Evolutionary conservation across 2,329 filamentous ascomycete genomes (phyloP).

Genomic region (Colletotrichum sp.): DNA sequence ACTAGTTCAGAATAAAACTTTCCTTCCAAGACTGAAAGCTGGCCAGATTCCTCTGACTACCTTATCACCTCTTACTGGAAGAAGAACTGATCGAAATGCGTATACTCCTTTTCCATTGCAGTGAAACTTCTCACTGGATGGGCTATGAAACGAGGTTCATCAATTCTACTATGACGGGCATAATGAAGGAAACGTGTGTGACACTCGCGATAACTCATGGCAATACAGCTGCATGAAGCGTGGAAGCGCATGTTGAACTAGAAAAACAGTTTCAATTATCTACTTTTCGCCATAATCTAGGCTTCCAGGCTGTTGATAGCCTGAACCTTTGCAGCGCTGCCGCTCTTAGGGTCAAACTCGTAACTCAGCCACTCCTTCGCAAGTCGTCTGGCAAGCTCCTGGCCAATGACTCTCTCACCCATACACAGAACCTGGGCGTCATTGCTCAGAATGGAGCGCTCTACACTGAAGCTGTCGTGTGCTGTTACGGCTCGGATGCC

Average conservation of each 20-base stretch:
- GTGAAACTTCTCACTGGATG: neutral
- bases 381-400: conserved; percentile 79
- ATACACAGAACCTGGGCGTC: conserved; percentile 88
- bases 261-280: neutral
- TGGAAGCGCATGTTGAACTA: neutral
- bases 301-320: conserved; percentile 44
- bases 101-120: neutral
- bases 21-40: neutral
- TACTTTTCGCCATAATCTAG: neutral
- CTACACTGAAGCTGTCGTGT: conserved; percentile 84
- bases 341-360: conserved; percentile 68
- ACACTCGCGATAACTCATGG: neutral
- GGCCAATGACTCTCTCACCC: conserved; percentile 80
- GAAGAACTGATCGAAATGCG: neutral
- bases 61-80: neutral
- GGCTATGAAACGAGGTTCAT: neutral
- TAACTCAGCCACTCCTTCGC: conserved; percentile 87
- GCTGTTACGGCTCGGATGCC: conserved; percentile 88
- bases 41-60: neutral
- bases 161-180: neutral
- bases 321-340: conserved; percentile 49
- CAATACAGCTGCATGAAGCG: accelerated
- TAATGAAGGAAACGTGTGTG: neutral
- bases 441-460: conserved; percentile 81
- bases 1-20: neutral